A percentile compares a stretch with the other conserved stretches of the same genome.
Conservation (phyloP, 1,139 yeast species). For the Yamadazyma diddensiae region DNA sequence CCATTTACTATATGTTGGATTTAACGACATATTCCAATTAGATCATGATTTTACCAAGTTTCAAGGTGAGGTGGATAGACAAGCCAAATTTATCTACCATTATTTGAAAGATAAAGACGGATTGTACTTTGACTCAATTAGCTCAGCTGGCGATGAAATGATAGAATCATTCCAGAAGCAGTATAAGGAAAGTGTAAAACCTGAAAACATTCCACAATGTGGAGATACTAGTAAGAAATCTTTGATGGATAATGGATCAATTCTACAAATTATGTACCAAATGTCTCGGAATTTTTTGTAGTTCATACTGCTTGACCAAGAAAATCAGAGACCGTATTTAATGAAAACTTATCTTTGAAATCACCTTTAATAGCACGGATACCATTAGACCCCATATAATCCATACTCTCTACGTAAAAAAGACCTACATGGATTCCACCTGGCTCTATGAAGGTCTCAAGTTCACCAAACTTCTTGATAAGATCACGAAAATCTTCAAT, state of each 20-base stretch:
- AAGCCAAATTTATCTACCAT: slow-evolving; percentile 19
- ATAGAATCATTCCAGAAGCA: slow-evolving; percentile 2
- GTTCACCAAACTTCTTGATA: slow-evolving; percentile 18
- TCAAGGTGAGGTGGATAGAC: slow-evolving; percentile 18
- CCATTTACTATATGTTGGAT: slow-evolving; percentile 25
- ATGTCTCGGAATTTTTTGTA: slow-evolving; percentile 2
- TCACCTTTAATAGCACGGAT: slow-evolving; percentile 24
- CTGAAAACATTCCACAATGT: slow-evolving; percentile 1
- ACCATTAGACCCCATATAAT: slow-evolving; percentile 25
- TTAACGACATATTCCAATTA: slow-evolving; percentile 19
- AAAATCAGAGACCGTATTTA: slow-evolving; percentile 15
- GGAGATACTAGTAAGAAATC: slow-evolving; percentile 5
- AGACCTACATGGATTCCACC: slow-evolving; percentile 17
- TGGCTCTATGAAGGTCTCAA: slow-evolving; percentile 22
- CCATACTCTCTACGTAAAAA: slow-evolving; percentile 26
- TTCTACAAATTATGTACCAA: slow-evolving; percentile 12
- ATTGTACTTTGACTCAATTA: slow-evolving; percentile 5
- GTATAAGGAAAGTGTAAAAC: slow-evolving; percentile 3
- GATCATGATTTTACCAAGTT: slow-evolving; percentile 14
- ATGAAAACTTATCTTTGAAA: slow-evolving; percentile 24
- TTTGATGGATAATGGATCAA: slow-evolving; percentile 16
- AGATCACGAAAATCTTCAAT: slow-evolving; percentile 19
- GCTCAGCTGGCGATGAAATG: slow-evolving; percentile 1
- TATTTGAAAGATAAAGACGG: slow-evolving; percentile 7
- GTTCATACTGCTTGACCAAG: slow-evolving; percentile 4